These are phyloP conservation scores for Calonectria pauciramosa DNA, from an alignment of 2,329 filamentous ascomycete species.

Conservation along the genomic window DNA sequence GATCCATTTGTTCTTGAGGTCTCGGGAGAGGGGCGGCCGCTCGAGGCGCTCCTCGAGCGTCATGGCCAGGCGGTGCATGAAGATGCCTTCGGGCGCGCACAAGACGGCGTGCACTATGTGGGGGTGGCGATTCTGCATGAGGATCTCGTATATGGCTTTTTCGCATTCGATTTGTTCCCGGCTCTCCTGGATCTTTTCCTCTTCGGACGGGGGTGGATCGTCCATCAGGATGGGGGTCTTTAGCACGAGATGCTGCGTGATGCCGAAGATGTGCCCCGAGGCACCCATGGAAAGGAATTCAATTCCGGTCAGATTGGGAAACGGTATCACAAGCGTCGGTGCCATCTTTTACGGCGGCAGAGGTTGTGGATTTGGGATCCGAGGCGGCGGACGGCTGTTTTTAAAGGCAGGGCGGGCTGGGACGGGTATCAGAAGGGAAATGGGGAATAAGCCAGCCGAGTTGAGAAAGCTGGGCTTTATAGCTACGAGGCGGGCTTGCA, in stretches of 20 bases:
- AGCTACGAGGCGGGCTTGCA: neutral
- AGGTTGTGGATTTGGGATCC: neutral
- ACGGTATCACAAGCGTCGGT: neutral
- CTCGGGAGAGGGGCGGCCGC: neutral
- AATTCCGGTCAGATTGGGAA: neutral
- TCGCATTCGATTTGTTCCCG: constrained; percentile 2
- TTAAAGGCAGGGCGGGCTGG: neutral
- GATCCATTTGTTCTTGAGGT: neutral
- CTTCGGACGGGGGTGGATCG: neutral
- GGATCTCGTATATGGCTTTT: constrained; percentile 9
- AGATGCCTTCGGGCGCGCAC: constrained; percentile 15
- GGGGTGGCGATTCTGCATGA: constrained; percentile 13
- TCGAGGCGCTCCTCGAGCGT: neutral
- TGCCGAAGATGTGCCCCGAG: constrained; percentile 22
- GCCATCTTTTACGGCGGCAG: neutral
- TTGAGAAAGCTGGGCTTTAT: constrained; percentile 1
- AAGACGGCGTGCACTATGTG: constrained; percentile 13
- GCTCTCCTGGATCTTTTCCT: neutral
- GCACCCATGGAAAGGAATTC: constrained; percentile 11
- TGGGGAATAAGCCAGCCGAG: neutral
- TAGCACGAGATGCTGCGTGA: constrained; percentile 23
- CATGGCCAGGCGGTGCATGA: constrained; percentile 22
- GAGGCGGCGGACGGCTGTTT: neutral
- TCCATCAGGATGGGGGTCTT: constrained; percentile 23
- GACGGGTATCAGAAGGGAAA: neutral